Conservation (phyloP, 2,329 filamentous ascomycete genomes). For the Emmonsiellopsis sp. region DNA sequence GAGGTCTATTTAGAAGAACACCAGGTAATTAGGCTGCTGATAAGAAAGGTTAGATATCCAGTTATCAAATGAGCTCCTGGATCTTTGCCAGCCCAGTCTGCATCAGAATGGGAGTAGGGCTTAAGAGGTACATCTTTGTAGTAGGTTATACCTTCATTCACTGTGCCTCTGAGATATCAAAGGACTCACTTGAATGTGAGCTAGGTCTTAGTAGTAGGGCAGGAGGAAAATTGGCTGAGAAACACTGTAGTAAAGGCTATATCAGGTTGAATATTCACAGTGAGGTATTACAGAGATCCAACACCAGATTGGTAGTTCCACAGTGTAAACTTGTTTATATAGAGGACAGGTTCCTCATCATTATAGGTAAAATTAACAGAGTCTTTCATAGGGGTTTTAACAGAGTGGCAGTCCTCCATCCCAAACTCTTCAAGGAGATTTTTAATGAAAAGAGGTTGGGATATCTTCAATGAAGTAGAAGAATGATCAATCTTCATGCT, state of each 20-base stretch:
- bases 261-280: rapidly evolving
- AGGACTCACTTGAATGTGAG: no score
- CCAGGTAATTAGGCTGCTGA: not conserved
- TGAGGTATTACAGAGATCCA: rapidly evolving
- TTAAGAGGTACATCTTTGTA: no score
- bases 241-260: no score
- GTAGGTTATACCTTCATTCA: no score
- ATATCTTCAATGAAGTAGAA: not conserved
- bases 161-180: no score
- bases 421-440: not conserved
- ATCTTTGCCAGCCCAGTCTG: not conserved
- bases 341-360: not conserved
- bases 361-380: not conserved
- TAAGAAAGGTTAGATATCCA: not conserved
- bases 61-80: not conserved
- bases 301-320: no score
- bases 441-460: not conserved
- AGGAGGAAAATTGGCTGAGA: no score
- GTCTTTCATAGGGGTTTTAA: not conserved
- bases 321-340: not conserved
- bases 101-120: no score
- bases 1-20: not conserved
- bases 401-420: not conserved
- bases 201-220: no score
- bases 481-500: no score